A percentile compares a stretch with the other conserved stretches of the same genome.
phyloP scores from a whole-genome alignment of 108 stramenopile species.

The Stephanodiscus triporus region DNA sequence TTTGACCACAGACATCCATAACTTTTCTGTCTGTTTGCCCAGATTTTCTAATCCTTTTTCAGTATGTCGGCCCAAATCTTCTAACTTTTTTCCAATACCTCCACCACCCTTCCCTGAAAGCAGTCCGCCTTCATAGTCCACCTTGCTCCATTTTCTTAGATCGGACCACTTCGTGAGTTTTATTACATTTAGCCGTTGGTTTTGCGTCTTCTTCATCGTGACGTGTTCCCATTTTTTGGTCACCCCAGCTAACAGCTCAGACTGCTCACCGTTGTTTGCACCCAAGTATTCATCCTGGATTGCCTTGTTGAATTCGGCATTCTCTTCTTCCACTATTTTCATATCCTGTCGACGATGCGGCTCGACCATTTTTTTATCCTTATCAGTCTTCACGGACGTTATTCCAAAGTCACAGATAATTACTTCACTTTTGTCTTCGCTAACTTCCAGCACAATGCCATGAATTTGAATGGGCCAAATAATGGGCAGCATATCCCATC shows the following conservation, averaged over 20 bases:
- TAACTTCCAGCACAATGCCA: conserved; percentile 58
- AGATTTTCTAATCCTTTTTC: conserved; percentile 30
- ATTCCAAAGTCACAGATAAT: conserved; percentile 63
- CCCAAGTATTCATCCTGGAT: conserved; percentile 6
- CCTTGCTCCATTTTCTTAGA: conserved; percentile 44
- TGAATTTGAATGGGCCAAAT: conserved; percentile 67
- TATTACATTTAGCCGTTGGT: conserved; percentile 43
- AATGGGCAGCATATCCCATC: conserved; percentile 58
- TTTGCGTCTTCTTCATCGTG: conserved; percentile 9
- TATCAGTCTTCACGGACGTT: conserved; percentile 28
- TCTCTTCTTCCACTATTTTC: conserved; percentile 31
- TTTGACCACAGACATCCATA: conserved; percentile 37
- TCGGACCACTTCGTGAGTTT: conserved; percentile 45
- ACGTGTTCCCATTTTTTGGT: background rate
- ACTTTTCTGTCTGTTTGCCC: conserved; percentile 35
- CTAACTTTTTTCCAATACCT: conserved; percentile 4
- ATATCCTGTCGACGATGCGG: conserved; percentile 10
- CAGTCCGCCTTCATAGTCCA: conserved; percentile 34
- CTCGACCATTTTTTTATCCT: conserved; percentile 17
- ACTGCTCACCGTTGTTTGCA: conserved; percentile 3
- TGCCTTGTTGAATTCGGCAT: conserved; percentile 29
- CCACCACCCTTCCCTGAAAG: conserved; percentile 14
- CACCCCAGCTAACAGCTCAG: background rate
- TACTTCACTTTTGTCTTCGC: conserved; percentile 36
- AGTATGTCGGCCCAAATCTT: background rate